Evolutionary conservation across 768 basidiomycete species (phyloP).

Genomic region (Mycena latifolia): DNA sequence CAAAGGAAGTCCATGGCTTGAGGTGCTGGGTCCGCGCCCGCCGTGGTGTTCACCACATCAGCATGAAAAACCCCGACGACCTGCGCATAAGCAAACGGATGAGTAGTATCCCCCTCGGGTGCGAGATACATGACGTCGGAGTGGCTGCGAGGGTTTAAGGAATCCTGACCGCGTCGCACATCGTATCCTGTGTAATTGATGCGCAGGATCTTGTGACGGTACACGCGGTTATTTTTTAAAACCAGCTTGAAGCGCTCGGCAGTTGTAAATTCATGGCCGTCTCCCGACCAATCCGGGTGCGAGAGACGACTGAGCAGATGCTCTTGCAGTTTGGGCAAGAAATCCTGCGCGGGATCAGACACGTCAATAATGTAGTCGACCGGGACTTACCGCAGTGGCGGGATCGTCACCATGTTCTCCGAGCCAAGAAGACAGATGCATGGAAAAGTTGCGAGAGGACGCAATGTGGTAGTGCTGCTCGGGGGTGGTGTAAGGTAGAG

Average conservation of each 20-base stretch:
- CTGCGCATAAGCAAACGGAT: too few species aligned
- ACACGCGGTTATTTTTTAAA: conserved; percentile 44
- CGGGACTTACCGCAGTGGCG: background rate
- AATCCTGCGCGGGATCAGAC: conserved; percentile 32
- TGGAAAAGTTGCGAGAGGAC: conserved; percentile 3
- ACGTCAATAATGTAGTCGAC: background rate
- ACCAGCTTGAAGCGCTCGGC: conserved; percentile 24
- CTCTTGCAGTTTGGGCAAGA: conserved; percentile 43
- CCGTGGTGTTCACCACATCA: conserved; percentile 23
- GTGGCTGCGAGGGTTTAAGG: conserved; percentile 46
- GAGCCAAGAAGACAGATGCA: background rate
- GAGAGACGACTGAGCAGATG: conserved; percentile 44
- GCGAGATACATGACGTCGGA: conserved; percentile 45
- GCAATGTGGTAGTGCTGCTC: conserved; percentile 28
- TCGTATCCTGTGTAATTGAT: conserved; percentile 59
- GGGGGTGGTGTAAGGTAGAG: conserved; percentile 20
- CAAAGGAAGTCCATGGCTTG: background rate
- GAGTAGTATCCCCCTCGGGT: conserved; percentile 8
- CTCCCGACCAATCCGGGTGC: conserved; percentile 29
- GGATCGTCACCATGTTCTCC: background rate
- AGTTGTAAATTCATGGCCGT: conserved; percentile 30
- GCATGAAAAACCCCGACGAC: conserved; percentile 40
- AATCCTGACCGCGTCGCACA: conserved; percentile 50
- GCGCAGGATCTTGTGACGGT: conserved; percentile 44
- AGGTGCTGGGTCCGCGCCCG: background rate